Percentiles rank a stretch among this genome's conserved stretches.
phyloP scores from a whole-genome alignment of 2,329 filamentous ascomycete genomes.

The Stemphylium beticola region DNA sequence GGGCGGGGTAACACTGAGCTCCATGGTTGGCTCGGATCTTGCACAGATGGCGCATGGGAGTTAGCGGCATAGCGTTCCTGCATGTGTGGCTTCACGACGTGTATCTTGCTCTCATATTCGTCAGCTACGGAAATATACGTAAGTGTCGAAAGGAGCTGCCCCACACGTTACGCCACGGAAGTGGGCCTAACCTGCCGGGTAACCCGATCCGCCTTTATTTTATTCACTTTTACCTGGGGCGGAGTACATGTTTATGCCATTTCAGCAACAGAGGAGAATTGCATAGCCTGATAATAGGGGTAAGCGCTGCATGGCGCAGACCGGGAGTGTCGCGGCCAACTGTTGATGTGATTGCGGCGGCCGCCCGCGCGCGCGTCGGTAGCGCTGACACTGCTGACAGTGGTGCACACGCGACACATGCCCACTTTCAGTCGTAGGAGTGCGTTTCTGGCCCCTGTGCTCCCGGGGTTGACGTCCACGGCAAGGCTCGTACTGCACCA shows the following conservation, averaged over 20 bases:
- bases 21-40: background rate
- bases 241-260: background rate
- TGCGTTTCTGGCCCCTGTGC: constrained; percentile 7
- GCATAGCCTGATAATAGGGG: background rate
- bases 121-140: constrained; percentile 6
- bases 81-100: constrained; percentile 6
- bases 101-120: constrained; percentile 1
- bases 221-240: background rate
- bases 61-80: constrained; percentile 4
- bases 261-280: background rate
- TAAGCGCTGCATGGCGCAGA: background rate
- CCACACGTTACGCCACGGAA: constrained; percentile 13
- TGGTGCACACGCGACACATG: constrained; percentile 22
- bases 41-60: background rate
- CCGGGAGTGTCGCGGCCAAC: background rate
- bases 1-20: background rate
- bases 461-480: constrained; percentile 3
- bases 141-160: background rate
- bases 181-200: constrained; percentile 16
- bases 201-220: background rate
- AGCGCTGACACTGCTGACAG: background rate
- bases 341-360: background rate
- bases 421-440: constrained; percentile 19
- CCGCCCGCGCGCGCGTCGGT: background rate
- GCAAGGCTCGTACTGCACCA: constrained; percentile 6